Conservation (phyloP, 2,329 filamentous ascomycete genomes). For the Metarhizium robertsii region DNA sequence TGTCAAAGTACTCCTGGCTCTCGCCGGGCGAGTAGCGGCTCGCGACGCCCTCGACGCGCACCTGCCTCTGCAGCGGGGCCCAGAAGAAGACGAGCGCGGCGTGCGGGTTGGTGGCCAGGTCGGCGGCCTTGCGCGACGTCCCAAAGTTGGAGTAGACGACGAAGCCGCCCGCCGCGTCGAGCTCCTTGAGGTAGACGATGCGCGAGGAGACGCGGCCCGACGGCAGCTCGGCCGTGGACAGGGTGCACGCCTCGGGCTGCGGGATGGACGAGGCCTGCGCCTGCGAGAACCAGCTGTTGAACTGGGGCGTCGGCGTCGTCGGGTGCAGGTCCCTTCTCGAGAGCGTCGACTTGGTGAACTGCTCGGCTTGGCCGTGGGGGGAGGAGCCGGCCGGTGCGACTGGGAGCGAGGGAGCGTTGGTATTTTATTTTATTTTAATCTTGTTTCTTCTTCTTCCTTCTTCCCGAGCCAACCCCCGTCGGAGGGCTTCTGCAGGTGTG, state of each 20-base stretch:
- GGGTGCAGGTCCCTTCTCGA: slow-evolving; percentile 49
- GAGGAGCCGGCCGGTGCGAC: slow-evolving; percentile 56
- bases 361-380: slow-evolving; percentile 56
- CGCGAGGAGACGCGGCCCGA: slow-evolving; percentile 77
- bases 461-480: not conserved
- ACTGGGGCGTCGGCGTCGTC: slow-evolving; percentile 66
- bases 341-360: slow-evolving; percentile 61
- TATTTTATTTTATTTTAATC: too few species aligned
- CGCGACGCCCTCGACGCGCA: slow-evolving; percentile 73
- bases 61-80: slow-evolving; percentile 77
- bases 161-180: slow-evolving; percentile 66
- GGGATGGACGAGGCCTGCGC: slow-evolving; percentile 52
- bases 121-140: slow-evolving; percentile 59
- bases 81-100: slow-evolving; percentile 87
- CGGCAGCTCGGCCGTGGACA: slow-evolving; percentile 77
- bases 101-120: slow-evolving; percentile 65
- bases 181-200: slow-evolving; percentile 90
- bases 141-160: slow-evolving; percentile 92
- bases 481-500: too few species aligned
- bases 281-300: slow-evolving; percentile 79
- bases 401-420: slow-evolving; percentile 13
- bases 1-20: slow-evolving; percentile 60
- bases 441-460: not conserved
- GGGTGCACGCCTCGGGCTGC: slow-evolving; percentile 80
- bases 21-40: slow-evolving; percentile 61